Conservation (phyloP, 208 protist genomes). For the Tritrichomonas foetus region DNA sequence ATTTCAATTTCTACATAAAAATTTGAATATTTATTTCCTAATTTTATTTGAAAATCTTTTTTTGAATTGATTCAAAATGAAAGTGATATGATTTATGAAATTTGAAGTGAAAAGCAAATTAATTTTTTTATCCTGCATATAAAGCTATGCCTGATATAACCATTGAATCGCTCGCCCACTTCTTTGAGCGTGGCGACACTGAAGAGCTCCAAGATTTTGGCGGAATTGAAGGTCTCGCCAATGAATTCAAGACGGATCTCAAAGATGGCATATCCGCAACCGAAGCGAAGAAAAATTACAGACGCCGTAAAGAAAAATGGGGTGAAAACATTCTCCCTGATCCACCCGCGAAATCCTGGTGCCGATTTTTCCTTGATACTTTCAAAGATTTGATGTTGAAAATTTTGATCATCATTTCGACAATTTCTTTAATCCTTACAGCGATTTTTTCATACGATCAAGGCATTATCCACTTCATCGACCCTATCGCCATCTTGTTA, state of each 20-base stretch:
- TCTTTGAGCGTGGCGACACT: not conserved
- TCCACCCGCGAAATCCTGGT: not conserved
- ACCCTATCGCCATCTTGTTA: constrained; percentile 9
- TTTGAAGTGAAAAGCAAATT: too few relatives aligned
- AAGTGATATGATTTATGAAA: too few relatives aligned
- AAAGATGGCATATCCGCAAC: not conserved
- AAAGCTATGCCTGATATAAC: too few relatives aligned
- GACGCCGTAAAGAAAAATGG: not conserved
- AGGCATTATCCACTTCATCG: not conserved
- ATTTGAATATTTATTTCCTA: too few relatives aligned
- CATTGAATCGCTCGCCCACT: too few relatives aligned
- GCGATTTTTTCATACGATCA: not conserved
- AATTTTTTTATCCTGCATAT: too few relatives aligned
- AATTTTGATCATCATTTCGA: not conserved
- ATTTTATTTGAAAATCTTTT: too few relatives aligned
- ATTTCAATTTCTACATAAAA: too few relatives aligned
- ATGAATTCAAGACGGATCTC: not conserved
- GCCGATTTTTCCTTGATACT: not conserved
- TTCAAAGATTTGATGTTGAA: constrained; percentile 38
- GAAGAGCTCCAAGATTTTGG: not conserved
- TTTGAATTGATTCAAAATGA: too few relatives aligned
- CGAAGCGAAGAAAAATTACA: not conserved
- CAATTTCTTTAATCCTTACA: not conserved
- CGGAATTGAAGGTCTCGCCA: constrained; percentile 17
- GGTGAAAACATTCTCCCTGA: not conserved